A percentile compares a stretch with the other conserved stretches of the same genome.
These are phyloP conservation scores for Kazachstania sp. DNA, from an alignment of 1,139 yeast genomes.

Conservation along the genomic window DNA sequence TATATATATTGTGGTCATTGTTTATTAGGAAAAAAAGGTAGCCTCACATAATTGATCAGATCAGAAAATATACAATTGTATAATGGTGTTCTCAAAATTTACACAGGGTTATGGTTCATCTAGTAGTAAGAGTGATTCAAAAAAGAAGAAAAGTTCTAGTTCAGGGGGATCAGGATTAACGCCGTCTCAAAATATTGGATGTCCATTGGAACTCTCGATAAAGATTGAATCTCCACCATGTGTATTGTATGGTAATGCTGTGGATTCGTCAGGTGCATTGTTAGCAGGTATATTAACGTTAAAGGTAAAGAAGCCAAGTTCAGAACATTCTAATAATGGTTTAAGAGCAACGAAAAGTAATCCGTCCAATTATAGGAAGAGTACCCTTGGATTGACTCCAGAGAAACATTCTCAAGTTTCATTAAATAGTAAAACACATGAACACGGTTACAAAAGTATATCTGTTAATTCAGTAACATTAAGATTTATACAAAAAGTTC, in stretches of 20 bases:
- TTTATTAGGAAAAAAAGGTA: too few relatives aligned
- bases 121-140: neutral
- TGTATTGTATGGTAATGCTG: conserved; percentile 68
- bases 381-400: conserved; percentile 10
- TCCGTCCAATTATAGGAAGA: conserved; percentile 10
- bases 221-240: conserved; percentile 86
- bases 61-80: neutral
- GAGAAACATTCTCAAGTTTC: neutral
- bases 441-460: conserved; percentile 22
- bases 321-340: neutral
- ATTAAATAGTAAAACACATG: neutral
- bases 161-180: neutral
- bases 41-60: too few relatives aligned
- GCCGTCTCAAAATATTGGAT: neutral
- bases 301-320: conserved; percentile 18
- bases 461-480: conserved; percentile 51
- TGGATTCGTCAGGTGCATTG: conserved; percentile 77
- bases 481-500: conserved; percentile 60
- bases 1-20: too few relatives aligned
- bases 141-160: neutral
- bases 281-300: conserved; percentile 60
- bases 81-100: neutral
- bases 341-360: conserved; percentile 9
- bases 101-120: neutral
- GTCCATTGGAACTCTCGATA: conserved; percentile 46